Evolutionary conservation across 2,329 filamentous ascomycete species (phyloP), one percentile per base, ranked within the genome.

Genomic region (Cladophialophora yegresii): DNA sequence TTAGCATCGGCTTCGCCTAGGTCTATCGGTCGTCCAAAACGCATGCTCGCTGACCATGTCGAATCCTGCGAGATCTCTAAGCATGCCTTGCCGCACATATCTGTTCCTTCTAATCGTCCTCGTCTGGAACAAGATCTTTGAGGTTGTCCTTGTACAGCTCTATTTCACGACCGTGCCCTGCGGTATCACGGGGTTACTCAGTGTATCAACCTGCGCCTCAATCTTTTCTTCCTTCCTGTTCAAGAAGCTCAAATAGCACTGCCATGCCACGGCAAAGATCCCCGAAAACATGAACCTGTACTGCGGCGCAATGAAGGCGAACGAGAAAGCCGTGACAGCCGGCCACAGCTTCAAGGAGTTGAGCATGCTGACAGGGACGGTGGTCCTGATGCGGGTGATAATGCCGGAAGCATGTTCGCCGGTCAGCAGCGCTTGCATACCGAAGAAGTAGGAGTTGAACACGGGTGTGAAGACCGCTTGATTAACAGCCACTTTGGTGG

Each of bases 311-410:
- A 97, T 80, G 72, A 91, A 95, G n/a, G 89, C 87, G 73, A 97
- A 96, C 75, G 84, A 93, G 74, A 97, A 88, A 0, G 92, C 92
- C 13, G 89, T 96, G 16, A 96, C 89, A 0, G 87, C 86, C 0
- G 93, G 93, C 93, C 93, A 97, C 26, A 97, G 77, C 79, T 96
- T 96, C 75, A 88, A 87, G 65, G 88, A 90, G 75, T 95, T 96
- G 73, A 86, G 75, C 73, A 91, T 86, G 73, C 88, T 92, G 26
- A 84, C 82, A 0, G 92, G 92, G 0, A 96, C 89, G 0, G 92
- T 93, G 64, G 87, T 82, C 70, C 84, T 84, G 64, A 97, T 83
- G 58, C 91, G 87, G 71, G 90, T 86, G 75, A 85, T 84, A 0
- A 89, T 85, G 61, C 91, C 88, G 6, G 78, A 74, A 1, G 87